phyloP scores from a whole-genome alignment of 2,329 filamentous ascomycete genomes.

The Colletotrichum echinochloae region DNA sequence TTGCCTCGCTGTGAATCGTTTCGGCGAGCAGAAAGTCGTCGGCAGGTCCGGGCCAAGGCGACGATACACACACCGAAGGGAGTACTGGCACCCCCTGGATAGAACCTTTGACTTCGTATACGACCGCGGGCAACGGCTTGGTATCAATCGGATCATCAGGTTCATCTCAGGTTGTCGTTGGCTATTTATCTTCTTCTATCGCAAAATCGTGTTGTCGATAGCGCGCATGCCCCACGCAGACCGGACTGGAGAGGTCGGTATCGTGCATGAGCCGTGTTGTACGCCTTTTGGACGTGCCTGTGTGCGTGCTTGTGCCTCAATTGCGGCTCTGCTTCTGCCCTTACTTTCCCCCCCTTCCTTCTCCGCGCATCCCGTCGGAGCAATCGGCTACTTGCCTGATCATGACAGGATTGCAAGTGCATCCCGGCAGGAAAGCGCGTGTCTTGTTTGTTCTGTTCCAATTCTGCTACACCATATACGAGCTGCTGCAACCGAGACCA shows the following conservation, averaged over 20 bases:
- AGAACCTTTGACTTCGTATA: not conserved
- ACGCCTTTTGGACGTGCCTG: constrained; percentile 2
- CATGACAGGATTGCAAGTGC: constrained; percentile 8
- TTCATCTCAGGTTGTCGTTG: constrained; percentile 36
- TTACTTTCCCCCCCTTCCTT: no score
- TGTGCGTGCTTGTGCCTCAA: constrained; percentile 12
- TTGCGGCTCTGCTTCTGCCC: constrained; percentile 18
- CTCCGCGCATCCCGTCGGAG: not conserved
- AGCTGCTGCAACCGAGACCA: constrained; percentile 33
- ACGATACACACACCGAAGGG: not conserved
- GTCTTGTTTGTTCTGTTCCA: constrained; percentile 9
- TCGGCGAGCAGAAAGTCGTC: not conserved
- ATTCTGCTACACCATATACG: constrained; percentile 11
- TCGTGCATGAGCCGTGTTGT: not conserved
- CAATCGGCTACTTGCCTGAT: constrained; percentile 14
- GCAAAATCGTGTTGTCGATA: not conserved
- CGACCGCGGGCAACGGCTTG: not conserved
- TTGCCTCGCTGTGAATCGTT: not conserved
- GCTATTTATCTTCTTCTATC: not conserved
- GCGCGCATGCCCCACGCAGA: not conserved
- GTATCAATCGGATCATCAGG: constrained; percentile 33
- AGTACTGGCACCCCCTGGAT: not conserved
- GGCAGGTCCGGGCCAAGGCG: not conserved
- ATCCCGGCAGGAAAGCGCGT: not conserved
- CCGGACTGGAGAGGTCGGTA: constrained; percentile 4